Conservation (phyloP, 345 rosid genomes). For the Cardamine resedifolia region DNA sequence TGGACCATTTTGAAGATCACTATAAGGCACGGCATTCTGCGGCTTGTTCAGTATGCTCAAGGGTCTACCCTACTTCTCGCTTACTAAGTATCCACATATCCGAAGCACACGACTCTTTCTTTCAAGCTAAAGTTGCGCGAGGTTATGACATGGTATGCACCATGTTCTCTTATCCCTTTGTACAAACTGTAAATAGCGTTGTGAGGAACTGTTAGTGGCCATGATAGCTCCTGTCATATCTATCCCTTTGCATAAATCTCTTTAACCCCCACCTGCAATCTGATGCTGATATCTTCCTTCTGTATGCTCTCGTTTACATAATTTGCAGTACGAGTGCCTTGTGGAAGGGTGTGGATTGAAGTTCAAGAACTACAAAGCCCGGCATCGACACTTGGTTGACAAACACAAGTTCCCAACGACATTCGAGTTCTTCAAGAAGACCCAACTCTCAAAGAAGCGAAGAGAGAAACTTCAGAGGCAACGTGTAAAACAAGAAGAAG, state of each 20-base stretch:
- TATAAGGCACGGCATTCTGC: conserved; percentile 79
- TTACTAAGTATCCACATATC: conserved; percentile 83
- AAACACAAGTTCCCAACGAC: conserved; percentile 89
- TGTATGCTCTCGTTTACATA: conserved; percentile 8
- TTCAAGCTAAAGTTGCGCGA: conserved; percentile 90
- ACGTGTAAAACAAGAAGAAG: conserved; percentile 23
- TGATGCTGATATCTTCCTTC: conserved; percentile 5
- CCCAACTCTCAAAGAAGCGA: conserved; percentile 70
- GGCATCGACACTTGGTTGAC: conserved; percentile 83
- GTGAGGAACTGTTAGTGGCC: background rate
- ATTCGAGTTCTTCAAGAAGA: conserved; percentile 76
- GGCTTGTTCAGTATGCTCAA: conserved; percentile 89
- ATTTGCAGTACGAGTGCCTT: conserved; percentile 76
- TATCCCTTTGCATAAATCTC: background rate
- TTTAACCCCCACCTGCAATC: conserved; percentile 1
- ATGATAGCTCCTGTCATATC: conserved; percentile 7
- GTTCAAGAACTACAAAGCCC: conserved; percentile 70
- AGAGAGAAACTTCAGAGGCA: conserved; percentile 61
- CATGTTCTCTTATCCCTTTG: background rate
- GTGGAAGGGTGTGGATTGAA: conserved; percentile 89
- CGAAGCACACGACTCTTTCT: conserved; percentile 94
- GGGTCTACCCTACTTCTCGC: conserved; percentile 82
- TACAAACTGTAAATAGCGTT: background rate
- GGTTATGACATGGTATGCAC: conserved; percentile 76
- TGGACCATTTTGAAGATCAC: conserved; percentile 87